These are phyloP conservation scores for Apostasia ramifera DNA, from an alignment of 106 monocot species.

Conservation along the genomic window DNA sequence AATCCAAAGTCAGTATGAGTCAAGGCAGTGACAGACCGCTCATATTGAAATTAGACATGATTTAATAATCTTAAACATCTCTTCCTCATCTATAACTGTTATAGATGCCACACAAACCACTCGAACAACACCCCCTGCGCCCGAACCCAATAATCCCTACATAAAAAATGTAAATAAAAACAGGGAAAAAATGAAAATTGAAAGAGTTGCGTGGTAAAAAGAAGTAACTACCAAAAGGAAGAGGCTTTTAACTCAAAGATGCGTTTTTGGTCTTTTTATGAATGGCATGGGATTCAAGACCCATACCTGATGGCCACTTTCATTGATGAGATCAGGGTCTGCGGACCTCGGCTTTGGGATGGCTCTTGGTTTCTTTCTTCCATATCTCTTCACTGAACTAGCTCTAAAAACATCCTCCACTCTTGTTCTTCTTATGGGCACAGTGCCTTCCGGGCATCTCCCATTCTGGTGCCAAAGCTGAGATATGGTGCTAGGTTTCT, in stretches of 20 bases:
- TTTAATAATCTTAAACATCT: too few species aligned
- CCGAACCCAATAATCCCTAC: too few species aligned
- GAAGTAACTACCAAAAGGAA: background rate
- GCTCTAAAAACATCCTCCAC: slow-evolving; percentile 51
- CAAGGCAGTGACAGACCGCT: too few species aligned
- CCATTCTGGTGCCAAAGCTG: slow-evolving; percentile 53
- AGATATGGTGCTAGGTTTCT: slow-evolving; percentile 5
- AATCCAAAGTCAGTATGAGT: too few species aligned
- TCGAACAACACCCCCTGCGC: too few species aligned
- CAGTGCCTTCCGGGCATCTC: slow-evolving; percentile 46
- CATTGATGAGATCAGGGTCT: slow-evolving; percentile 44
- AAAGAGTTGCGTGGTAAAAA: background rate
- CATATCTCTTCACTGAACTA: slow-evolving; percentile 43
- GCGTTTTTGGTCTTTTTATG: background rate
- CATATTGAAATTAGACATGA: too few species aligned
- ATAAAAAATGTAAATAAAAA: background rate
- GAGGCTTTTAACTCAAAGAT: background rate
- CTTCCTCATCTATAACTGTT: too few species aligned
- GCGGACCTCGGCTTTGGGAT: slow-evolving; percentile 31
- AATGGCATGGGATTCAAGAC: too few species aligned
- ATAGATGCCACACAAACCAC: too few species aligned
- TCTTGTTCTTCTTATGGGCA: slow-evolving; percentile 67
- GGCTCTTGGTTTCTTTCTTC: slow-evolving; percentile 37
- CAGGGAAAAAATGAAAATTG: background rate
- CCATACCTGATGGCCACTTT: slow-evolving; percentile 56